phyloP scores from a whole-genome alignment of 202 grass and related monocot species.

The Cymbopogon flexuosus region DNA sequence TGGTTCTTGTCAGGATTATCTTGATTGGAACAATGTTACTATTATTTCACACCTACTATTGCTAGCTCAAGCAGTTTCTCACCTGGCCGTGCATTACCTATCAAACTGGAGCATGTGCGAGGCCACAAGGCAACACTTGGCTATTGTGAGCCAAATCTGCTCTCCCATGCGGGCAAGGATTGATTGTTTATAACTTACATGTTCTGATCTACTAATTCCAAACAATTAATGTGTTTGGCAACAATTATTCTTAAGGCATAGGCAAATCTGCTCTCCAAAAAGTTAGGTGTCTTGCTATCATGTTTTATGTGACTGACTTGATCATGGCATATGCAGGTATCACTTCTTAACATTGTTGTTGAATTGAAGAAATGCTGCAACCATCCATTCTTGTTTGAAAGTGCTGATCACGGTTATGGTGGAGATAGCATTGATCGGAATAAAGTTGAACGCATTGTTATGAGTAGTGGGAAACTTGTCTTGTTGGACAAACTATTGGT shows the following conservation, averaged over 20 bases:
- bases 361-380: constrained; percentile 99
- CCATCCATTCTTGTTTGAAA: constrained; percentile 99
- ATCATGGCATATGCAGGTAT: constrained; percentile 60
- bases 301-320: constrained; percentile 24
- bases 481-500: constrained; percentile 85
- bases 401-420: constrained; percentile 98
- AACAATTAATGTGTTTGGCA: background rate
- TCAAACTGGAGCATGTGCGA: background rate
- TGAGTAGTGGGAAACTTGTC: constrained; percentile 97
- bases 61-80: background rate
- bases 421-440: constrained; percentile 83
- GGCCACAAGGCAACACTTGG: background rate
- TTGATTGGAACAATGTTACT: background rate
- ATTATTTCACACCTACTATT: background rate
- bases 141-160: background rate
- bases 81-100: background rate
- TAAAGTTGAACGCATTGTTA: constrained; percentile 95
- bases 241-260: background rate
- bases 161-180: background rate
- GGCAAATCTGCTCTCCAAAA: background rate
- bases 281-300: no score
- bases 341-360: constrained; percentile 91
- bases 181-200: background rate
- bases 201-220: background rate
- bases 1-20: background rate